Evolutionary conservation across 176 grass and related monocot species (phyloP).

Genomic region (Carex parvula): DNA sequence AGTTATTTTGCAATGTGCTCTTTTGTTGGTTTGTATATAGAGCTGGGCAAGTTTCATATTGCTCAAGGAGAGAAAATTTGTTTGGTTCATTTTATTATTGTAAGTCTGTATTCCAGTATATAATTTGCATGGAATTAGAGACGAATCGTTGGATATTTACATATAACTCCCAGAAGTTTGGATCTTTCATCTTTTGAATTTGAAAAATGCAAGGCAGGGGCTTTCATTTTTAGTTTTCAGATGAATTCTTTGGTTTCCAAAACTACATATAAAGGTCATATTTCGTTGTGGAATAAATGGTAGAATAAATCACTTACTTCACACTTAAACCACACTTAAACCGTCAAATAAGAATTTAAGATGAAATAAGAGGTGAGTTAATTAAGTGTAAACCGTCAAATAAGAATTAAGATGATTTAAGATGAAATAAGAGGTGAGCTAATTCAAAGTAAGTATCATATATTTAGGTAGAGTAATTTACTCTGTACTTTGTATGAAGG

Average conservation of each 20-base stretch:
- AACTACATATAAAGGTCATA: not conserved
- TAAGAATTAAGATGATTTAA: too few relatives aligned
- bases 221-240: not conserved
- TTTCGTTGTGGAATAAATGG: too few relatives aligned
- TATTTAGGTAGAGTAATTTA: too few relatives aligned
- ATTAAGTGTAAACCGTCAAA: too few relatives aligned
- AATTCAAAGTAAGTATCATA: too few relatives aligned
- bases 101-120: not conserved
- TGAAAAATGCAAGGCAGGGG: not conserved
- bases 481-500: too few relatives aligned
- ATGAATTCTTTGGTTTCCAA: not conserved
- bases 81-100: not conserved
- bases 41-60: not conserved
- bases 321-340: too few relatives aligned
- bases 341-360: too few relatives aligned
- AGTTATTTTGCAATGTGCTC: not conserved
- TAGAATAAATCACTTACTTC: too few relatives aligned
- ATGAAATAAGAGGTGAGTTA: too few relatives aligned
- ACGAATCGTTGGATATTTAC: not conserved
- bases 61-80: not conserved
- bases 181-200: not conserved
- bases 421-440: too few relatives aligned
- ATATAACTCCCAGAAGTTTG: not conserved
- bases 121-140: not conserved
- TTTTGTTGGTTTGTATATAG: conserved; percentile 1